Conservation (phyloP, 177 flowering plant species). For the Vitis hybrid region DNA sequence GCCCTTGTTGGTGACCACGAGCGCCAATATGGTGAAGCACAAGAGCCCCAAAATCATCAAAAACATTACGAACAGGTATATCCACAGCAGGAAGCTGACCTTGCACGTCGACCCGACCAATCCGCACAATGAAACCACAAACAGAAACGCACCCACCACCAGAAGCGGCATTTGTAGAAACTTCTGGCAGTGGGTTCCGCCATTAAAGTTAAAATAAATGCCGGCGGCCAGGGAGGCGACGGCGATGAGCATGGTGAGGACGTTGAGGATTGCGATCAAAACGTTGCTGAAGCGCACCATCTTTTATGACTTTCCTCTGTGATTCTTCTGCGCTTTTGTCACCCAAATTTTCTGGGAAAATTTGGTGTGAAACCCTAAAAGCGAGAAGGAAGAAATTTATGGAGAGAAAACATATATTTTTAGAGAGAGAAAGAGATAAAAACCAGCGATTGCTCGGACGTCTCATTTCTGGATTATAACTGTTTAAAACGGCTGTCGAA, state of each 20-base stretch:
- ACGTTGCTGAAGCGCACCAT: slow-evolving; percentile 31
- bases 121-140: slow-evolving; percentile 32
- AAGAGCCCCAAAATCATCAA: slow-evolving; percentile 21
- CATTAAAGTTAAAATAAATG: slow-evolving; percentile 3
- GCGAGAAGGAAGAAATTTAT: too few relatives aligned
- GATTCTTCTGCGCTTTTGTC: too few relatives aligned
- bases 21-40: slow-evolving; percentile 27
- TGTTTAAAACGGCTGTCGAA: too few relatives aligned
- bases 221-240: slow-evolving; percentile 15
- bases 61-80: slow-evolving; percentile 28
- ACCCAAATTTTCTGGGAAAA: too few relatives aligned
- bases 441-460: too few relatives aligned
- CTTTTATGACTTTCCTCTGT: not conserved
- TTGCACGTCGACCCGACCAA: slow-evolving; percentile 29
- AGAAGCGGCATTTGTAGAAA: slow-evolving; percentile 26
- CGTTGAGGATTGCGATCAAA: slow-evolving; percentile 23
- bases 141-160: slow-evolving; percentile 19
- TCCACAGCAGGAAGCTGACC: slow-evolving; percentile 13
- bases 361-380: too few relatives aligned
- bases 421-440: too few relatives aligned
- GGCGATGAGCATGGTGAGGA: slow-evolving; percentile 11
- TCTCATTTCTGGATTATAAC: too few relatives aligned
- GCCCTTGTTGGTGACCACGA: slow-evolving; percentile 35
- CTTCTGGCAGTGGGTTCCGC: slow-evolving; percentile 26
- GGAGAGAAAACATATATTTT: too few relatives aligned